phyloP scores from a whole-genome alignment of 768 basidiomycete species.

The Pseudohyphozyma bogoriensis region DNA sequence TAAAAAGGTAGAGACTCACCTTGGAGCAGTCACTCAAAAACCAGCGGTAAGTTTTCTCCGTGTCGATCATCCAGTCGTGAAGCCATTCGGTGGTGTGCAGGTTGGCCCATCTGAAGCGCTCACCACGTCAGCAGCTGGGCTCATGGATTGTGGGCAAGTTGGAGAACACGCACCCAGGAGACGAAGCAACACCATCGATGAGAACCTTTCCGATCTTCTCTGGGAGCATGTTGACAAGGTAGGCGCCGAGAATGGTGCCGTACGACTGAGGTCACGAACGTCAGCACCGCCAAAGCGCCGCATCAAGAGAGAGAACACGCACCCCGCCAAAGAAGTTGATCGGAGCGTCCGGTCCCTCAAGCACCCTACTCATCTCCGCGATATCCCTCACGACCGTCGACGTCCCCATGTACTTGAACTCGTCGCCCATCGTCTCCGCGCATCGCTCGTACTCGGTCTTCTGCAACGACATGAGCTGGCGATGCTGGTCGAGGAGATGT shows the following conservation, averaged over 20 bases:
- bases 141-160: too few relatives aligned
- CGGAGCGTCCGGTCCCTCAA: background rate
- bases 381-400: background rate
- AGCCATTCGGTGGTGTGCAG: background rate
- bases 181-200: background rate
- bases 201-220: background rate
- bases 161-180: background rate
- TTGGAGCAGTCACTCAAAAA: background rate
- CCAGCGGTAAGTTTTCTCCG: background rate
- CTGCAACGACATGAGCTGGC: background rate
- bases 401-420: background rate
- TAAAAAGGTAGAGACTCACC: background rate
- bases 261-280: background rate
- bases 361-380: background rate
- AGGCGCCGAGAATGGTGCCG: background rate
- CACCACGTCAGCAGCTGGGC: too few relatives aligned
- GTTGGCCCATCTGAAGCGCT: background rate
- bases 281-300: background rate
- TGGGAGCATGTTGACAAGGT: conserved; percentile 1
- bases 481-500: background rate
- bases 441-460: background rate
- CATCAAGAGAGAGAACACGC: background rate
- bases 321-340: conserved; percentile 1
- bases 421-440: conserved; percentile 2
- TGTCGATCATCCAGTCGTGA: background rate